Evolutionary conservation across 2,329 filamentous ascomycete genomes (phyloP).

Genomic region (Xylaria digitata): DNA sequence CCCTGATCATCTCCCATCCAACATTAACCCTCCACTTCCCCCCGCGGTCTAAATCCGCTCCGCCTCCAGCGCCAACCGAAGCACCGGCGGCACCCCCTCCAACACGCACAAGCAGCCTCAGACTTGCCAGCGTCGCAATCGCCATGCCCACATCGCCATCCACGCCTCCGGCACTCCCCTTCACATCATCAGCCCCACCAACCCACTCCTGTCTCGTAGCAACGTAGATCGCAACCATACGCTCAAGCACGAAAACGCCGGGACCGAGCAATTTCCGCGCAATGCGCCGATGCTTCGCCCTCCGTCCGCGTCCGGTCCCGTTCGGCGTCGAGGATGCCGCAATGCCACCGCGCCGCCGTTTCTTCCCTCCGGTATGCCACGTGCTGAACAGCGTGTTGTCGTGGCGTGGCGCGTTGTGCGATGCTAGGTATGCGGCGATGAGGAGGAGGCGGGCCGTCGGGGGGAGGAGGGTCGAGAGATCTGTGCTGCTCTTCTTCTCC

Average conservation of each 20-base stretch:
- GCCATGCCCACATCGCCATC: slow-evolving; percentile 71
- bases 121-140: slow-evolving; percentile 77
- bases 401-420: slow-evolving; percentile 80
- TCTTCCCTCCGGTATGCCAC: slow-evolving; percentile 65
- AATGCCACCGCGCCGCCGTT: slow-evolving; percentile 59
- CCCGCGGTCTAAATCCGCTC: slow-evolving; percentile 77
- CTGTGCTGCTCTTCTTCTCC: slow-evolving; percentile 46
- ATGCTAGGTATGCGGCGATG: slow-evolving; percentile 82
- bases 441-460: slow-evolving; percentile 79
- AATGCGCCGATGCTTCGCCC: slow-evolving; percentile 74
- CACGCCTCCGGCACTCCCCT: slow-evolving; percentile 53
- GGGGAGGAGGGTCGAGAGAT: slow-evolving; percentile 70
- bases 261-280: slow-evolving; percentile 81
- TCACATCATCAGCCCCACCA: slow-evolving; percentile 51
- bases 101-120: slow-evolving; percentile 75
- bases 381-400: slow-evolving; percentile 83
- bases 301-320: slow-evolving; percentile 19
- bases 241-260: slow-evolving; percentile 80
- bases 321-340: neutral
- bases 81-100: slow-evolving; percentile 78
- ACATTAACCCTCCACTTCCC: slow-evolving; percentile 83
- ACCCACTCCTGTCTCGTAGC: slow-evolving; percentile 71
- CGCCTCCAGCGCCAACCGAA: slow-evolving; percentile 67
- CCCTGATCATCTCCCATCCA: slow-evolving; percentile 79
- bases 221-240: slow-evolving; percentile 81